Base-by-base conservation (phyloP, 345 rosid species). In the Arabidopsis suecica region DNA sequence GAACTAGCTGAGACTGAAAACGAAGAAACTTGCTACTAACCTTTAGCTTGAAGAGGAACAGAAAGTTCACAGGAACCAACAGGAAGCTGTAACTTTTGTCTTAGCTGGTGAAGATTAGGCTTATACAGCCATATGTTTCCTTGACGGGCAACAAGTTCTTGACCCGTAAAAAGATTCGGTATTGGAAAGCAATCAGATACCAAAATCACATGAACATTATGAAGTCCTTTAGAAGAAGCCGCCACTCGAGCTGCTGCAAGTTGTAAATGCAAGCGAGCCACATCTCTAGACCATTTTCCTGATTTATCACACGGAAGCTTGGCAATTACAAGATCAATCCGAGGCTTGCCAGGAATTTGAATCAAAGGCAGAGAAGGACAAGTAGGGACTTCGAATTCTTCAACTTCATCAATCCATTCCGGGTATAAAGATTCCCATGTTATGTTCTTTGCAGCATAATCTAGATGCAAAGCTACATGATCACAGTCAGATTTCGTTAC, bases 321-420 rank as follows among this genome's bases (percentile, higher is more conserved):
- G 72, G 87, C 88, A 7, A 86, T 83, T 16, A 91, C 77, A 57
- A 93, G 81, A 81, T 91, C 93, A 20, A 89, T 62, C 63, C 96
- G 86, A 54, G 97, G 92, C 73, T 88, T 93, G 41, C 88, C 89
- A 58, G 93, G 87, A 80, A 76, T 57, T 78, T 84, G 87, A 80
- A 93, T 70, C 74, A 63, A 82, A 22, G 98, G 98, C 33, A 91
- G 70, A 63, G 80, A 78, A 79, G 96, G 97, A 75, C 96, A 91
- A 75, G 82, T 79, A 6, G 97, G 97, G 72, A 93, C 91, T 82
- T 89, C 87, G 42, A 82, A 91, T 10, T 87, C 91, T 81, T 91
- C 97, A 57, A 88, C 98, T 83, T 93, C 97, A 23, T 93, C 98
- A 64, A 91, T 93, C 98, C 98, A 89, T 72, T 93, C 97, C 9